Base-by-base conservation (phyloP, 2,329 filamentous ascomycete genomes). In the Drechmeria coniospora region DNA sequence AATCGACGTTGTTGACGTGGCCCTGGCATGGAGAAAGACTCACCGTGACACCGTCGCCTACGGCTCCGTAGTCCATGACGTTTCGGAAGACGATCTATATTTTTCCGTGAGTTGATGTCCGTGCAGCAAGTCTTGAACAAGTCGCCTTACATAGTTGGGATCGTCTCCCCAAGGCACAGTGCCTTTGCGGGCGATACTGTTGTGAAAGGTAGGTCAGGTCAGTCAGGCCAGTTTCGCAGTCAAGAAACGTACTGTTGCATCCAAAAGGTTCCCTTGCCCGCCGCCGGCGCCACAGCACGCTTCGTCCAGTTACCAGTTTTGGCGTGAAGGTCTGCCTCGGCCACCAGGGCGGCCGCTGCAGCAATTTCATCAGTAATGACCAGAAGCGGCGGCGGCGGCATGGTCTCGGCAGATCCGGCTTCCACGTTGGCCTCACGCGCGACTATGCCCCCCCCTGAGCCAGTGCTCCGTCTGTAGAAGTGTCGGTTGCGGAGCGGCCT, bases 291-390 rank as follows among this genome's bases (percentile, higher is more conserved):
- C 13, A 13, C 23, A 11, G 23, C 23, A 9, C n/a, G n/a, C 15
- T 6, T 13, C 23, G 10, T 25, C 23, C 13, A 25, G 4, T n/a
- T n/a, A n/a, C n/a, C n/a, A 44, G 21, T 12, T 10, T 26, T 28
- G 38, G 25, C 42, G 44, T 45, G 41, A 41, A 42, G 44, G 44
- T 41, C 39, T 44, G 27, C 36, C 25, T 45, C 41, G 11, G 41
- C 30, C 1, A 44, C 30, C 5, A 46, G 36, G 1, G 43, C 40
- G 6, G 42, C 42, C 3, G 43, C 43, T 6, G 7, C 13, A 11
- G 37, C 39, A 11, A 46, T 43, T 28, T 40, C 37, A 4, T 35
- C 32, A 7, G 36, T 45, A 24, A 45, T 41, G 3, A 27, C 18
- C 3, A 43, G 29, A 7, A 42, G 34, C 12, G 32, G 32, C 30